A percentile compares a stretch with the other conserved stretches of the same genome.
Evolutionary conservation across 345 rosid species (phyloP).

Genomic region (Kandelia obovata): DNA sequence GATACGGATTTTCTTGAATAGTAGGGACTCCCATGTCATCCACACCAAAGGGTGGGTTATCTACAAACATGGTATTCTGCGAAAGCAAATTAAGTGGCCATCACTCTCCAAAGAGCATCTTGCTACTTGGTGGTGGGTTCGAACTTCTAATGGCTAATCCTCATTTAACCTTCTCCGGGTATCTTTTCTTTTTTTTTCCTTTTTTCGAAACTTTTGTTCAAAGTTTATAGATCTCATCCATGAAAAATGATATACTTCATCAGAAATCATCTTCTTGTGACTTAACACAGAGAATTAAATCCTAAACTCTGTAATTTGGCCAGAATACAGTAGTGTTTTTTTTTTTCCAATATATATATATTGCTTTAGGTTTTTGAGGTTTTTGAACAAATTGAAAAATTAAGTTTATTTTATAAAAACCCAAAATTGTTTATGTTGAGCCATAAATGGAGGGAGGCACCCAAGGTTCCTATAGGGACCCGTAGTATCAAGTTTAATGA

Average conservation of each 20-base stretch:
- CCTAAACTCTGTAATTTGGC: too few species aligned
- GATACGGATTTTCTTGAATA: background rate
- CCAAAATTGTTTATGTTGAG: background rate
- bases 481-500: conserved; percentile 39
- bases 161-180: conserved; percentile 7
- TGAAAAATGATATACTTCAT: too few species aligned
- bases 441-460: background rate
- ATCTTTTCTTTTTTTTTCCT: too few species aligned
- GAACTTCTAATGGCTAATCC: conserved; percentile 8
- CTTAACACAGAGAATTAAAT: too few species aligned
- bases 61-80: conserved; percentile 5
- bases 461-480: background rate
- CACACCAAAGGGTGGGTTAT: conserved; percentile 14
- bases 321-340: too few species aligned
- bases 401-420: background rate
- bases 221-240: too few species aligned
- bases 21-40: conserved; percentile 25
- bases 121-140: conserved; percentile 24
- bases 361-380: too few species aligned
- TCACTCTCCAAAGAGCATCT: background rate
- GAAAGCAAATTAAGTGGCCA: conserved; percentile 25
- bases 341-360: too few species aligned
- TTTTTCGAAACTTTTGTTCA: background rate
- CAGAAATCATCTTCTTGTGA: too few species aligned
- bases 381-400: too few species aligned